These are phyloP conservation scores for Epichloe glyceriae DNA, from an alignment of 2,329 filamentous ascomycete genomes.

Conservation along the genomic window DNA sequence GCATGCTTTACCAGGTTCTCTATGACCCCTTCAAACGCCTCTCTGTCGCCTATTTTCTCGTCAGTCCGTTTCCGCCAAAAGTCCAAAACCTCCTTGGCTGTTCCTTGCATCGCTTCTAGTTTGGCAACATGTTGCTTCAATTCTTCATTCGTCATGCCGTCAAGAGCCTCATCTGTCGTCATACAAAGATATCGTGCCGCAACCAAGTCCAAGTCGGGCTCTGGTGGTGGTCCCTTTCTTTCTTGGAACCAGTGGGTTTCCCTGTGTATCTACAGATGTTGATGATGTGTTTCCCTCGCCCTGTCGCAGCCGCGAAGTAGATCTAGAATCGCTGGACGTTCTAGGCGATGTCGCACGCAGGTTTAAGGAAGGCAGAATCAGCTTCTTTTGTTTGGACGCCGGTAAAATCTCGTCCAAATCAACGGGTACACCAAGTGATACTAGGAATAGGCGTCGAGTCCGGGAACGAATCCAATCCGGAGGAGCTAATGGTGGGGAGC, in stretches of 20 bases:
- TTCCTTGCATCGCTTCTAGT: conserved; percentile 55
- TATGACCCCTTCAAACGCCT: conserved; percentile 92
- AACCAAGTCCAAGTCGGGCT: conserved; percentile 67
- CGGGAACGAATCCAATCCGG: conserved; percentile 97
- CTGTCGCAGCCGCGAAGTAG: conserved; percentile 32
- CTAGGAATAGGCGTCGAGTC: conserved; percentile 86
- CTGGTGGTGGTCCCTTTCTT: conserved; percentile 48
- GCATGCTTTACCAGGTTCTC: conserved; percentile 92
- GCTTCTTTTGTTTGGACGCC: conserved; percentile 94
- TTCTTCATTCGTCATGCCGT: conserved; percentile 67
- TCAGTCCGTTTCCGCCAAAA: conserved; percentile 83
- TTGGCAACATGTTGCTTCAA: conserved; percentile 57
- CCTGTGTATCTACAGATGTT: conserved; percentile 46
- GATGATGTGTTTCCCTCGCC: conserved; percentile 40
- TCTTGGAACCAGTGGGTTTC: conserved; percentile 32
- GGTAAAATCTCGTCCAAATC: conserved; percentile 96
- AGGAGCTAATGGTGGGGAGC: conserved; percentile 84
- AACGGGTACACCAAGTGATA: conserved; percentile 89
- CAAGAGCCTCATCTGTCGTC: conserved; percentile 72
- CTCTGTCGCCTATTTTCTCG: conserved; percentile 77
- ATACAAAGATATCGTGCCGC: conserved; percentile 65
- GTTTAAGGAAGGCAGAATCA: conserved; percentile 81
- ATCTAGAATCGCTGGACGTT: conserved; percentile 41
- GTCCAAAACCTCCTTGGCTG: conserved; percentile 64
- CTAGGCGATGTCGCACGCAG: conserved; percentile 45